Evolutionary conservation across 306 rosid species (phyloP).

Genomic region (Pachyrhizus erosus): DNA sequence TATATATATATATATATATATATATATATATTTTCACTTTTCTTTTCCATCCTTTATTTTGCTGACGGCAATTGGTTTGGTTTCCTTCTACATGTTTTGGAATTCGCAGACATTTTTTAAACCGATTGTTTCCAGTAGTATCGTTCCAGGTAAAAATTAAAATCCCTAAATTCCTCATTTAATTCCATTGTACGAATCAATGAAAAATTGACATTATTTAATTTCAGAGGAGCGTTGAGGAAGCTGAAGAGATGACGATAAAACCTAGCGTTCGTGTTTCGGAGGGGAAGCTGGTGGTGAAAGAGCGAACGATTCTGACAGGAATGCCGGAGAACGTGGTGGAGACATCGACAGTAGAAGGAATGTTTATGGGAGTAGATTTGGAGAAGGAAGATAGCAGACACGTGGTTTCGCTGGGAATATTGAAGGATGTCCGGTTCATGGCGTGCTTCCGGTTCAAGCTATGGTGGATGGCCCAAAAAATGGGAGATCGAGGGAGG

Average conservation of each 20-base stretch:
- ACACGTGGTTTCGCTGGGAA: constrained; percentile 74
- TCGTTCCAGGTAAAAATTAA: constrained; percentile 59
- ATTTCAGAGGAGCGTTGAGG: constrained; percentile 44
- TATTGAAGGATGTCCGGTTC: constrained; percentile 65
- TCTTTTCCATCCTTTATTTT: background rate
- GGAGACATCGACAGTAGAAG: constrained; percentile 72
- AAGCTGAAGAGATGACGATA: constrained; percentile 69
- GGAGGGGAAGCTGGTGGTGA: constrained; percentile 69
- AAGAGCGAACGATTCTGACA: constrained; percentile 69
- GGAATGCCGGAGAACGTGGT: constrained; percentile 76
- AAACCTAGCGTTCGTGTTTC: constrained; percentile 66
- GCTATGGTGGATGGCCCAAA: constrained; percentile 98
- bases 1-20: too few relatives aligned
- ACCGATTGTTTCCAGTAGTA: constrained; percentile 28
- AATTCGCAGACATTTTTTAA: constrained; percentile 42
- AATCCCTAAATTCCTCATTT: background rate
- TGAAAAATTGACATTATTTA: background rate
- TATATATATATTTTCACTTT: background rate
- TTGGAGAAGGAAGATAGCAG: constrained; percentile 60
- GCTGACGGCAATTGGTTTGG: constrained; percentile 49
- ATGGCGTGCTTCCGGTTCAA: constrained; percentile 89
- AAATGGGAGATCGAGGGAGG: constrained; percentile 77
- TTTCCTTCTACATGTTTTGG: constrained; percentile 58
- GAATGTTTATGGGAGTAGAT: constrained; percentile 68
- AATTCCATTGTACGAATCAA: background rate